Base-by-base conservation (phyloP, 192 early-diverging fungal genomes). In the Backusella circina region DNA sequence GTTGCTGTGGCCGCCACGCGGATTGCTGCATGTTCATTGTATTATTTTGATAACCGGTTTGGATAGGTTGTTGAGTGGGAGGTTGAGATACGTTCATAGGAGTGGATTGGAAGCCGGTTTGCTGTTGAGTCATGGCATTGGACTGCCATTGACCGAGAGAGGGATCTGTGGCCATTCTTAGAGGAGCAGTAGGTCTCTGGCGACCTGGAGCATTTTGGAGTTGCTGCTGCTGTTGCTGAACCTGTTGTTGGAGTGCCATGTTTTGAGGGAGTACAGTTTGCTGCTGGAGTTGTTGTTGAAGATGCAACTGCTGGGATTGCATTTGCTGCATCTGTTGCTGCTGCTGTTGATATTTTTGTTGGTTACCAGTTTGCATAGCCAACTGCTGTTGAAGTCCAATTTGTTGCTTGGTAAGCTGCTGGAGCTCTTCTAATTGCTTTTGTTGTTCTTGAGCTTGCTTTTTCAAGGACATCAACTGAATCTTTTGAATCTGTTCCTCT, bases 1-100 rank as follows among this genome's bases (percentile, higher is more conserved):
- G 71, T 28, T 75, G 74, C 10, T 84, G 79, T 15, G 36, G n/a
- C 44, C 76, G 74, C 37, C 73, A 68, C 28, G 74, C 7, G 15
- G 57, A 37, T 10, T 71, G 79, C n/a, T 82, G 77, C 1, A 61
- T 61, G 26, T 9, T 12, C 54, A 61, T 61, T 61, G 54, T 23
- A 8, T 61, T 61, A 26, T 61, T 61, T 33, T 70, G 73, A 57
- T 76, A 79, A 44, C 31, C 26, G 33, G 70, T 28, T 28, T 51
- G 66, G 18, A 33, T 37, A 31, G 33, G 26, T 47, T 61, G 18
- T 8, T 65, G 68, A 36, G 51, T 36, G 32, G n/a, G 61, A 38
- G 71, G 74, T n/a, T 65, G 44, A 28, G 54, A 61, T 26, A 61
- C 10, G n/a, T n/a, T n/a, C n/a, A n/a, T n/a, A 28, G n/a, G 10